Evolutionary conservation across 108 stramenopile species (phyloP).

Genomic region (Discostella pseudostelligera): DNA sequence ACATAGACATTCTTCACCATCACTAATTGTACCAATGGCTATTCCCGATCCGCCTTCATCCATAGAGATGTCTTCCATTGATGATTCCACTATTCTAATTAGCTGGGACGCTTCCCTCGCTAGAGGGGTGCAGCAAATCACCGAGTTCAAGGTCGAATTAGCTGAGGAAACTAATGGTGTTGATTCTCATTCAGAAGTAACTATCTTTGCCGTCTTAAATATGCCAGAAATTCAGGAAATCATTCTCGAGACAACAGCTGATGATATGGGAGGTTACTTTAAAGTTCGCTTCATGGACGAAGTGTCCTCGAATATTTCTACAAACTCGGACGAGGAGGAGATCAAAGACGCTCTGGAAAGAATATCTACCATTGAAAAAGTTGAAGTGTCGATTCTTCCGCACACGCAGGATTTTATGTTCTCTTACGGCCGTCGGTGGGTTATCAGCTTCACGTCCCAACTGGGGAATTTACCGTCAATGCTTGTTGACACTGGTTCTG

Average conservation of each 20-base stretch:
- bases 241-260: conserved; percentile 28
- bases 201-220: conserved; percentile 24
- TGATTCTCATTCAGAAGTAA: conserved; percentile 33
- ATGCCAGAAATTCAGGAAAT: conserved; percentile 47
- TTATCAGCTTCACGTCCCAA: conserved; percentile 26
- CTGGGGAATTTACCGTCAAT: conserved; percentile 43
- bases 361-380: conserved; percentile 45
- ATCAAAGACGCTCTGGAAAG: conserved; percentile 50
- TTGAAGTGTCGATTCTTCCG: conserved; percentile 35
- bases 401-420: conserved; percentile 13
- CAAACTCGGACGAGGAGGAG: conserved; percentile 21
- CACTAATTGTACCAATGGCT: conserved; percentile 21
- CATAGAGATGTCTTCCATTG: conserved; percentile 31
- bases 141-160: conserved; percentile 51
- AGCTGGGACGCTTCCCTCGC: conserved; percentile 41
- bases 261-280: conserved; percentile 52
- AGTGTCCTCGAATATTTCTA: conserved; percentile 22
- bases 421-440: conserved; percentile 29
- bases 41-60: conserved; percentile 40
- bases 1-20: conserved; percentile 43
- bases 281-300: conserved; percentile 42
- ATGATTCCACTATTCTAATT: conserved; percentile 34
- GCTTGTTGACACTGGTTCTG: conserved; percentile 47
- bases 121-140: conserved; percentile 28
- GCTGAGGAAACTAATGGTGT: conserved; percentile 25